Percentiles rank a stretch among this genome's conserved stretches.
Conservation (phyloP, 352 stramenopile genomes). For the Phytopythium litorale region DNA sequence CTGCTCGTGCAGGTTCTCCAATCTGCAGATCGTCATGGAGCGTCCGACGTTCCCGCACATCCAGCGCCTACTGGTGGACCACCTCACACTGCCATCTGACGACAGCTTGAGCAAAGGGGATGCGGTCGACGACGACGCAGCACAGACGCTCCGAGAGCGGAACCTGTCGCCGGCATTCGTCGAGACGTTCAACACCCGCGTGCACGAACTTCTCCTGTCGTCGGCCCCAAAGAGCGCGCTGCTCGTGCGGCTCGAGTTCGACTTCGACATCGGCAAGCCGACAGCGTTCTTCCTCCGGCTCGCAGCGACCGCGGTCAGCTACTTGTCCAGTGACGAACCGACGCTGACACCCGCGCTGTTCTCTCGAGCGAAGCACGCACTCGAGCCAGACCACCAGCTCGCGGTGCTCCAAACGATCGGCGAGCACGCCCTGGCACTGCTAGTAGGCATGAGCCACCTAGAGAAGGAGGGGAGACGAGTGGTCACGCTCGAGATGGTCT, state of each 20-base stretch:
- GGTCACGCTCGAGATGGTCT: slow-evolving; percentile 86
- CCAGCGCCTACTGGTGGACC: slow-evolving; percentile 33
- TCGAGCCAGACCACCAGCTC: slow-evolving; percentile 76
- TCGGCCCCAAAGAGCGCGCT: slow-evolving; percentile 27
- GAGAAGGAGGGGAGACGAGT: slow-evolving; percentile 59
- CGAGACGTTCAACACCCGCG: slow-evolving; percentile 31
- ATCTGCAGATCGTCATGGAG: slow-evolving; percentile 71
- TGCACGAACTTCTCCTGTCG: slow-evolving; percentile 33
- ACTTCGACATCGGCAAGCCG: slow-evolving; percentile 76
- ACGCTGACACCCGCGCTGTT: slow-evolving; percentile 46
- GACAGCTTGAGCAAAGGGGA: slow-evolving; percentile 14
- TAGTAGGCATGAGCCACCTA: slow-evolving; percentile 77
- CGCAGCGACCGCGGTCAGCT: slow-evolving; percentile 38
- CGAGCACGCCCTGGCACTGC: slow-evolving; percentile 62
- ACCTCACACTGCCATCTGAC: slow-evolving; percentile 35
- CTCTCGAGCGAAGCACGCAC: slow-evolving; percentile 37
- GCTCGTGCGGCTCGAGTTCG: slow-evolving; percentile 53
- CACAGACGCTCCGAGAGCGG: not conserved
- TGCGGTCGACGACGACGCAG: not conserved
- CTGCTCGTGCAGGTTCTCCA: slow-evolving; percentile 55
- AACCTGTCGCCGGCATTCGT: slow-evolving; percentile 24
- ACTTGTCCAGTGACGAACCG: slow-evolving; percentile 34
- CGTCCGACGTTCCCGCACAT: slow-evolving; percentile 52
- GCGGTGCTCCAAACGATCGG: slow-evolving; percentile 61
- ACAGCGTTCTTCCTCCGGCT: slow-evolving; percentile 66